A percentile compares a stretch with the other conserved stretches of the same genome.
Evolutionary conservation across 1,284 basidiomycete genomes (phyloP).

Genomic region (Ganoderma multipileum): DNA sequence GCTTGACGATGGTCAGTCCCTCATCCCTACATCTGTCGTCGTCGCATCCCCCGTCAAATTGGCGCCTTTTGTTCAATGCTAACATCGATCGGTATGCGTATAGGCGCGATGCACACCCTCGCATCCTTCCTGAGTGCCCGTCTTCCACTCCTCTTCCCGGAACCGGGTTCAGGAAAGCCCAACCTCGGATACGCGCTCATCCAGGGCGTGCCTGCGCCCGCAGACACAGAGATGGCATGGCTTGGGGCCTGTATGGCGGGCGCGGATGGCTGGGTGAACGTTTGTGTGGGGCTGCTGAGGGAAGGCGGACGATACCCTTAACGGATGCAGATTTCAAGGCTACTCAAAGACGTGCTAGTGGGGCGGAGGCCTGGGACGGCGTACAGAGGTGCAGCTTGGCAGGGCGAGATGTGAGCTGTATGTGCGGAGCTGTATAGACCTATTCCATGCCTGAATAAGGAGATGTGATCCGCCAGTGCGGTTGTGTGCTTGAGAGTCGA

Average conservation of each 20-base stretch:
- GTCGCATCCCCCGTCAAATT: no score
- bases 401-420: constrained; percentile 11
- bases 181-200: constrained; percentile 76
- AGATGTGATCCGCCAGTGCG: no score
- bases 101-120: constrained; percentile 69
- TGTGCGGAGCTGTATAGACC: background rate
- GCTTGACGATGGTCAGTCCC: constrained; percentile 64
- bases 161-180: constrained; percentile 37
- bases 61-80: no score
- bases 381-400: no score
- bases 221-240: constrained; percentile 93
- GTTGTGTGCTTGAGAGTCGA: no score
- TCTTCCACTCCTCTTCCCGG: constrained; percentile 71
- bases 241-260: constrained; percentile 88
- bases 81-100: background rate
- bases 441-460: background rate
- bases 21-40: no score
- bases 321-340: background rate
- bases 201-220: constrained; percentile 88
- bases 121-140: constrained; percentile 65
- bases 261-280: constrained; percentile 93
- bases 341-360: background rate
- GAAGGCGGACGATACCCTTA: constrained; percentile 30
- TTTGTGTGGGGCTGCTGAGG: constrained; percentile 69
- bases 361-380: background rate